Evolutionary conservation across 2,329 filamentous ascomycete genomes (phyloP), one percentile per base, ranked within the genome.

Genomic region (Rhinocladiella mackenziei): DNA sequence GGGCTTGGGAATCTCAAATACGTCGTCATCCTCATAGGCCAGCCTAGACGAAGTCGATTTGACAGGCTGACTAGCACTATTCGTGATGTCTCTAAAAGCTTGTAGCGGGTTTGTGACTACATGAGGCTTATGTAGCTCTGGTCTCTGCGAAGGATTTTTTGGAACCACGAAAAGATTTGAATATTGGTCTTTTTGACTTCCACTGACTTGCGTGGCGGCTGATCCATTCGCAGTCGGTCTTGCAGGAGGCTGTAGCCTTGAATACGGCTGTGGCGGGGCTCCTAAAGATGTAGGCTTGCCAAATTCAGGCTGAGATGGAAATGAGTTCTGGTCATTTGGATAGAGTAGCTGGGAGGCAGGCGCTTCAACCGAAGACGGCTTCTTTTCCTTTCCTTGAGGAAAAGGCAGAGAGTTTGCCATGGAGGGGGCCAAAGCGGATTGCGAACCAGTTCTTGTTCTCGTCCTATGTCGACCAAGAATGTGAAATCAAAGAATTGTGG

Each of bases 281-380:
- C 75, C 67, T 44, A 81, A 62, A 11, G 77, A 75, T 50, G 76
- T 80, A 2, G 78, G 68, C 55, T 75, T 74, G 39, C 78, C 78
- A 56, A 81, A 82, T 55, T 80, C 71, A 28, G 73, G 68, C 22
- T 68, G 41, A n/a, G 17, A 34, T 29, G 28, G 42, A 15, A 32
- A 11, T 11, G 32, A 23, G 34, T 43, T 43, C 28, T 48, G 43
- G n/a, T 42, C 26, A 22, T 31, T 41, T 28, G 41, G 36, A 36
- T 50, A 50, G 8, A 50, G 33, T 10, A n/a, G 34, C 25, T 43
- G 39, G 25, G 39, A n/a, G n/a, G 28, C 19, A n/a, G 20, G 13
- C 25, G 14, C 7, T 23, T 20, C 26, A 6, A 38, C 14, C 15
- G 31, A 13, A 30, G 5, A 20, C 18, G 35, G 19, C 11, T 43